Base-by-base conservation (phyloP, 2,329 filamentous ascomycete genomes). In the Berkeleyomyces basicola region DNA sequence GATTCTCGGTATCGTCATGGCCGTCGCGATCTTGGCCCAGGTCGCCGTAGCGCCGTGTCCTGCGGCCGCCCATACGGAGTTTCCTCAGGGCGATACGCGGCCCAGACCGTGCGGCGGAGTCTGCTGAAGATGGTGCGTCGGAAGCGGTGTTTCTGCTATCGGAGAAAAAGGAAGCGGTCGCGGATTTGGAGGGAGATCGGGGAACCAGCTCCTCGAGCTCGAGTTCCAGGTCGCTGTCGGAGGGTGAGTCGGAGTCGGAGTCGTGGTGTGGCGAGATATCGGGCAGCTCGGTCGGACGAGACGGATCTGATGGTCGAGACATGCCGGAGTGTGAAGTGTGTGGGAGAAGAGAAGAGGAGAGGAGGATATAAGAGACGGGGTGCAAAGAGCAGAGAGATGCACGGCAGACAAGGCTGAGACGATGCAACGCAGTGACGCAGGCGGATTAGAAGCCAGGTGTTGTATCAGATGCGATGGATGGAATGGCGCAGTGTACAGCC, bases 141-240 rank as follows among this genome's bases (percentile, higher is more conserved):
- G 68, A 65, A 23, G 23, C 2, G 70, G 65, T 67, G 73, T 69
- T 68, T 49, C 40, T 37, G n/a, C 39, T 71, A 70, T 47, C 44
- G 36, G 33, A 47, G 36, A 68, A 51, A 70, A 65, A 58, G 69
- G 70, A 58, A 71, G 68, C 64, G 71, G 66, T 67, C 72, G 69
- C 68, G 14, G 58, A 68, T 42, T 70, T 70, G 23, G 71, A 71
- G 63, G 70, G 70, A 9, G 51, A 55, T 6, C 51, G 51, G 62
- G 88, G 87, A 70, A 91, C 87, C 67, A 93, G 83, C 77, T 92
- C 88, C 70, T 89, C 81, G 68, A 90, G 79, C 69, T 91, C 86
- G 69, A 93, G 78, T 66, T 88, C 85, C 68, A 86, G 82, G 71
- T 92, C 87, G 66, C 84, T 77, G 69, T 55, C 37, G n/a, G 60